Conservation (phyloP, 257 asterid genomes). For the Galeopsis tetrahit region DNA sequence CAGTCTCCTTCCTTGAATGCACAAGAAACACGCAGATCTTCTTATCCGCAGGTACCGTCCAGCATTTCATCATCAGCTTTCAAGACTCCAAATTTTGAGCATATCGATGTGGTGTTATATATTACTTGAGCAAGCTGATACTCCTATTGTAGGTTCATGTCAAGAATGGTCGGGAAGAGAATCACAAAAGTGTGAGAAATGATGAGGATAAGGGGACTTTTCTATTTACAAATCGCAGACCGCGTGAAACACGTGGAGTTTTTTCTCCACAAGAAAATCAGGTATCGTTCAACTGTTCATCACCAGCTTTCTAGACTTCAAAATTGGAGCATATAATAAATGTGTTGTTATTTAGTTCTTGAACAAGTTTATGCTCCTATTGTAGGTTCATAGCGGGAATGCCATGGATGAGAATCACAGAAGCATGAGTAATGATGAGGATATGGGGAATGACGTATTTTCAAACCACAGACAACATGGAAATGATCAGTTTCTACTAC, state of each 20-base stretch:
- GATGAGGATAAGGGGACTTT: neutral
- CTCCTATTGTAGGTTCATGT: too few species aligned
- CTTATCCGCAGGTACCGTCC: neutral
- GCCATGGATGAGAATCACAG: neutral
- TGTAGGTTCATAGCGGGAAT: neutral
- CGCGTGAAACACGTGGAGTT: neutral
- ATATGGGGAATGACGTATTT: neutral
- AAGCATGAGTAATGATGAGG: neutral
- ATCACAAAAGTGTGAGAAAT: neutral
- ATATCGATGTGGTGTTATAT: too few species aligned
- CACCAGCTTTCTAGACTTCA: slow-evolving; percentile 22
- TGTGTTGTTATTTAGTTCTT: neutral
- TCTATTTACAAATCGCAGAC: too few species aligned
- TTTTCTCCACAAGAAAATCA: neutral
- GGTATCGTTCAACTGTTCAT: neutral
- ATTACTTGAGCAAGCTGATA: too few species aligned
- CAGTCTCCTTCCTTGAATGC: slow-evolving; percentile 20
- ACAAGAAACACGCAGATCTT: neutral
- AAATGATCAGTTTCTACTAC: neutral
- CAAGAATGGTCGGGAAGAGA: too few species aligned
- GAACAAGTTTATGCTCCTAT: neutral
- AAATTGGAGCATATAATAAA: slow-evolving; percentile 10
- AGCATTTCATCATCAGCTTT: neutral
- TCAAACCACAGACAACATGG: neutral
- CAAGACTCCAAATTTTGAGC: neutral